Conservation (phyloP, 78 protist species). For the Dictyostelium brefeldianum region DNA sequence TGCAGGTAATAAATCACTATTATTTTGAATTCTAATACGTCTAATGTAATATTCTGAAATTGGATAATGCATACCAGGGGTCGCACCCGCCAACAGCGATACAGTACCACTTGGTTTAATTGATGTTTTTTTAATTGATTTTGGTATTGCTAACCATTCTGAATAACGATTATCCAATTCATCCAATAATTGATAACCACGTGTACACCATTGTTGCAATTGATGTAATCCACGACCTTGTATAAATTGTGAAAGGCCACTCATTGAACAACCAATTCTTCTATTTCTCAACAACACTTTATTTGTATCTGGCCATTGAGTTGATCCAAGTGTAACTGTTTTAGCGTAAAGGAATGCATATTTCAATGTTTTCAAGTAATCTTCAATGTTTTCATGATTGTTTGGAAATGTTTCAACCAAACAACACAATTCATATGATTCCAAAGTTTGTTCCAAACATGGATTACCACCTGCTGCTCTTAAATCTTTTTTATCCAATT, state of each 20-base stretch:
- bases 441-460: conserved; percentile 95
- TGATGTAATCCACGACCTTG: conserved; percentile 50
- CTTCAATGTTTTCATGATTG: conserved; percentile 80
- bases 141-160: conserved; percentile 86
- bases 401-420: conserved; percentile 95
- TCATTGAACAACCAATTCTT: conserved; percentile 94
- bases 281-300: conserved; percentile 90
- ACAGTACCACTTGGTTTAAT: conserved; percentile 96
- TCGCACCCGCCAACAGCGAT: conserved; percentile 93
- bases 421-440: conserved; percentile 92
- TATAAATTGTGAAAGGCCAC: conserved; percentile 93
- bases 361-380: conserved; percentile 84
- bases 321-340: conserved; percentile 93
- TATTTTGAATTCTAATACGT: conserved; percentile 84
- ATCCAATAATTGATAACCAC: conserved; percentile 80
- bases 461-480: conserved; percentile 95
- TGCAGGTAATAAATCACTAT: conserved; percentile 63
- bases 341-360: conserved; percentile 92
- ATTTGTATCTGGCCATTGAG: conserved; percentile 93
- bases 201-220: conserved; percentile 84
- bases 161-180: conserved; percentile 58
- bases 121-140: conserved; percentile 93
- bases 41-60: conserved; percentile 89
- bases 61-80: conserved; percentile 97
- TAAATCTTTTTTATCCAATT: conserved; percentile 18